Conservation (phyloP, 2,329 filamentous ascomycete genomes). For the Apiospora marii region DNA sequence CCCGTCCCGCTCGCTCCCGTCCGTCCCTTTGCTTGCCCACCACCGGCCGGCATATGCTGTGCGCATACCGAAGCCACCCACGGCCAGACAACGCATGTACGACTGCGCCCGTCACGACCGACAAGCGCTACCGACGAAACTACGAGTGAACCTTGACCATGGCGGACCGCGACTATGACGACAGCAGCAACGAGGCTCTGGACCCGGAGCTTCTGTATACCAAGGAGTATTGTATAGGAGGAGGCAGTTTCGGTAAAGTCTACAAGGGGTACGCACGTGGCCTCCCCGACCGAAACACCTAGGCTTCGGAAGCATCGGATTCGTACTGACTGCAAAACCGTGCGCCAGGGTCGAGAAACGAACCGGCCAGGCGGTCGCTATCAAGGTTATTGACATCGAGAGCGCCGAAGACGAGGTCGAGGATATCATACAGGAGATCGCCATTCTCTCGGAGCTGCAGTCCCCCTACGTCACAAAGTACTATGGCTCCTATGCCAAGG, state of each 20-base stretch:
- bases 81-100: constrained; percentile 4
- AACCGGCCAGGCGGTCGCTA: constrained; percentile 91
- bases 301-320: too few relatives aligned
- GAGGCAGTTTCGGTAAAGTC: constrained; percentile 97
- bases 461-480: constrained; percentile 98
- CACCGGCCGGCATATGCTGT: constrained; percentile 3
- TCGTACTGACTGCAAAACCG: constrained; percentile 28
- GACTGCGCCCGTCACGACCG: background rate
- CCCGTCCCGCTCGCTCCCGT: background rate
- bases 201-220: constrained; percentile 94
- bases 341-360: constrained; percentile 81
- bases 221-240: constrained; percentile 94
- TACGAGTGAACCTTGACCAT: constrained; percentile 41
- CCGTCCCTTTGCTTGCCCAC: background rate
- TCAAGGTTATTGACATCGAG: constrained; percentile 98
- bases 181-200: constrained; percentile 63
- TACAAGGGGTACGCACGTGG: constrained; percentile 81
- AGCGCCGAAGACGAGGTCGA: constrained; percentile 99
- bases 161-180: constrained; percentile 57
- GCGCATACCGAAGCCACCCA: background rate
- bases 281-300: background rate
- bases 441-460: constrained; percentile 93
- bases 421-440: constrained; percentile 99
- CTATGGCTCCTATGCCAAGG: constrained; percentile 95
- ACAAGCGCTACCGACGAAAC: background rate